Conservation (phyloP, 192 early-diverging fungal species). For the Linnemannia exigua region DNA sequence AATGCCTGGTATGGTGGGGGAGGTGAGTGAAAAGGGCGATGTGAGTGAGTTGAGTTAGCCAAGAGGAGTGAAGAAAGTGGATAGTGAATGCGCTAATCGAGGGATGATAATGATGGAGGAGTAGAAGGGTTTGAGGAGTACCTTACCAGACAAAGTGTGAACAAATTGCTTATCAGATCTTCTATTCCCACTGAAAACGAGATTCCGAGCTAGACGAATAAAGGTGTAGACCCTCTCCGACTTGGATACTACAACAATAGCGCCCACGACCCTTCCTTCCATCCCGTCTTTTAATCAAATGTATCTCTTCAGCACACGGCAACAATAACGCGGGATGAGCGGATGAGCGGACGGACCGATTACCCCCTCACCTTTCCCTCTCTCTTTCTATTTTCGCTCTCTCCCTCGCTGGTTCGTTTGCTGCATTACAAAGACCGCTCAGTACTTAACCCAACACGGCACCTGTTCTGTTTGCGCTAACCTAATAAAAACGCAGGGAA, state of each 20-base stretch:
- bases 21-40: not conserved
- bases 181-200: not conserved
- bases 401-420: not conserved
- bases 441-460: not conserved
- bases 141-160: not conserved
- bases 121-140: no score
- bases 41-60: no score
- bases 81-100: not conserved
- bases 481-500: not conserved
- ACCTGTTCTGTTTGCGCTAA: not conserved
- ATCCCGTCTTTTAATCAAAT: not conserved
- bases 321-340: not conserved
- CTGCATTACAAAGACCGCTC: slow-evolving; percentile 3
- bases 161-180: not conserved
- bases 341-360: slow-evolving; percentile 9
- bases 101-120: no score
- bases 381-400: not conserved
- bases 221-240: not conserved
- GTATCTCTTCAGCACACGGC: not conserved
- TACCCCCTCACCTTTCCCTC: not conserved
- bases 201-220: not conserved
- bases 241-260: not conserved
- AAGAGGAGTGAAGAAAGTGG: not conserved
- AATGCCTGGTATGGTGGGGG: not conserved
- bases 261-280: not conserved